Evolutionary conservation across 108 stramenopile genomes (phyloP).

Genomic region (Pseudonitzschia delicatissima): DNA sequence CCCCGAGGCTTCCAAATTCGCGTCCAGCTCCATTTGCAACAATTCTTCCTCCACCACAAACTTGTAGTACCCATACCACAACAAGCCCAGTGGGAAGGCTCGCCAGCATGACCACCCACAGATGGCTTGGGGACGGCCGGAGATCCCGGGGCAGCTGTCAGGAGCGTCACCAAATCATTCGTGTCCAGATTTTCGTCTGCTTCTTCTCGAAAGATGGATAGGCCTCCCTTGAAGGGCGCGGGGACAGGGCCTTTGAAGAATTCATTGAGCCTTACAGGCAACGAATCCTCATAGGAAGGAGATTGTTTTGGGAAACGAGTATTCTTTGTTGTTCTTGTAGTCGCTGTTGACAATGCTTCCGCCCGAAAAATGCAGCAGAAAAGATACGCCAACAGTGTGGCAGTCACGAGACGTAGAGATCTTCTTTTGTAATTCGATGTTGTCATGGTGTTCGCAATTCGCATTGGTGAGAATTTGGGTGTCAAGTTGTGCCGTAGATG

Average conservation of each 20-base stretch:
- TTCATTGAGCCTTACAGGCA: slow-evolving; percentile 33
- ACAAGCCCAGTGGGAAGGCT: slow-evolving; percentile 36
- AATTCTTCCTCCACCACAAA: slow-evolving; percentile 53
- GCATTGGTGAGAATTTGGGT: too few species aligned
- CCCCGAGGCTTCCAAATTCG: slow-evolving; percentile 24
- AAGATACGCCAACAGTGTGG: too few species aligned
- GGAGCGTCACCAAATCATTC: slow-evolving; percentile 19
- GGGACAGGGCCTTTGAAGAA: slow-evolving; percentile 43
- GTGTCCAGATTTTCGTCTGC: slow-evolving; percentile 5
- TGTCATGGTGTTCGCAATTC: too few species aligned
- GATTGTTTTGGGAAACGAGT: too few species aligned
- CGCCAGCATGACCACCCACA: slow-evolving; percentile 40
- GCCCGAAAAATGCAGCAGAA: too few species aligned
- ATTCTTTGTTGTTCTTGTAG: too few species aligned
- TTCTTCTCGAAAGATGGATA: slow-evolving; percentile 20
- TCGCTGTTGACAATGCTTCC: too few species aligned
- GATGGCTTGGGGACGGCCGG: slow-evolving; percentile 44
- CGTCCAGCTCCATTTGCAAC: slow-evolving; percentile 36
- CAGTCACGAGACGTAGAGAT: too few species aligned
- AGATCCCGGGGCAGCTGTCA: slow-evolving; percentile 38
- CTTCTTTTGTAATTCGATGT: too few species aligned
- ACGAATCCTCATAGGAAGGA: background rate
- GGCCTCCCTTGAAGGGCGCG: slow-evolving; percentile 1
- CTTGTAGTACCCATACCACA: slow-evolving; percentile 57
- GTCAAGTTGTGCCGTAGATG: too few species aligned